These are phyloP conservation scores for Medicago ruthenica DNA, from an alignment of 306 rosid genomes.

Conservation along the genomic window DNA sequence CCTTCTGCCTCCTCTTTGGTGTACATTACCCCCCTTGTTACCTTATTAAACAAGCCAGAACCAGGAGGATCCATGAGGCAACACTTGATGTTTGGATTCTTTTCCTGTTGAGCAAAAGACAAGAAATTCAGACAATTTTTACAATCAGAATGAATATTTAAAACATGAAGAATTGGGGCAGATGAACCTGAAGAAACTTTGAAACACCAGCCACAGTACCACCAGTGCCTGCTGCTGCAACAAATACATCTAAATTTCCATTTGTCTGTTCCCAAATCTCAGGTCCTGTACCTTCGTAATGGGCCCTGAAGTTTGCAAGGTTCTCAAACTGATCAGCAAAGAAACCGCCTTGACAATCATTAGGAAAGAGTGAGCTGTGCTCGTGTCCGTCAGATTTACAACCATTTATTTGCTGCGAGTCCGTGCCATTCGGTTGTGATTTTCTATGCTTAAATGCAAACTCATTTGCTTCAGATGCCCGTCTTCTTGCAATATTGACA, in stretches of 20 bases:
- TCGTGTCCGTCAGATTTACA: slow-evolving; percentile 45
- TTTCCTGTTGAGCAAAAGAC: slow-evolving; percentile 64
- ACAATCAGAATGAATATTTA: slow-evolving; percentile 20
- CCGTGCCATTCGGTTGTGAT: slow-evolving; percentile 45
- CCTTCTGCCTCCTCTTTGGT: slow-evolving; percentile 95
- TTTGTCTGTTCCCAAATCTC: slow-evolving; percentile 90
- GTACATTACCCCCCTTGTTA: slow-evolving; percentile 91
- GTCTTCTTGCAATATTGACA: slow-evolving; percentile 83
- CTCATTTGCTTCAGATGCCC: slow-evolving; percentile 82
- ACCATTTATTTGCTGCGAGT: slow-evolving; percentile 49
- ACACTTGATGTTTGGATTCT: slow-evolving; percentile 74
- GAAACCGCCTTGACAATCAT: slow-evolving; percentile 73
- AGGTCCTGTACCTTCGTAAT: slow-evolving; percentile 89
- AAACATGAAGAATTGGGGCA: neutral
- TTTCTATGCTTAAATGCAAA: slow-evolving; percentile 49
- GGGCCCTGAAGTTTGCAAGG: slow-evolving; percentile 85
- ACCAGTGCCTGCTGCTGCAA: slow-evolving; percentile 95
- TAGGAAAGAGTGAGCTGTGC: slow-evolving; percentile 40
- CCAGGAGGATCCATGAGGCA: slow-evolving; percentile 95
- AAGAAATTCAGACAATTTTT: slow-evolving; percentile 24
- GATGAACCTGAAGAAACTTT: slow-evolving; percentile 62
- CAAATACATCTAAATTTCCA: slow-evolving; percentile 76
- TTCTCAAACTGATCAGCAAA: slow-evolving; percentile 98
- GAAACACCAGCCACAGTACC: slow-evolving; percentile 94
- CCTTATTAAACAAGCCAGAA: slow-evolving; percentile 88